Evolutionary conservation across 2,329 filamentous ascomycete genomes (phyloP).

Genomic region (Colletotrichum shisoi): DNA sequence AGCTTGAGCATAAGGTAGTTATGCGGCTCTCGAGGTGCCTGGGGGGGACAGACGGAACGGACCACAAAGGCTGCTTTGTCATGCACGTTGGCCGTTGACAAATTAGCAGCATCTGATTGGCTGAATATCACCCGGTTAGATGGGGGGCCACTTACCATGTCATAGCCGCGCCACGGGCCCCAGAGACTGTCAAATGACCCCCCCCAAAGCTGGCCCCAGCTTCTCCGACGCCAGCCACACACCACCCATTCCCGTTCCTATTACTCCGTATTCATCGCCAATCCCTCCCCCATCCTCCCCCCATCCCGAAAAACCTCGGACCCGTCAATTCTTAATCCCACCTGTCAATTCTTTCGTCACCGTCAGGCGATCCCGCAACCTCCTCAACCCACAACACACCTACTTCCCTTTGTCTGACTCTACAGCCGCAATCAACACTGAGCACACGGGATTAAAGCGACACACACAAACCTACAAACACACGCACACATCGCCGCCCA

Average conservation of each 20-base stretch:
- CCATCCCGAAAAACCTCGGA: constrained; percentile 30
- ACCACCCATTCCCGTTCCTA: background rate
- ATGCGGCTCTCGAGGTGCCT: constrained; percentile 3
- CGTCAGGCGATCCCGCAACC: constrained; percentile 3
- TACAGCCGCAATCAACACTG: background rate
- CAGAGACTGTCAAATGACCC: constrained; percentile 33
- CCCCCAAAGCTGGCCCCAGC: constrained; percentile 25
- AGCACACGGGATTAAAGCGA: background rate
- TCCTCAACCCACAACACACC: background rate
- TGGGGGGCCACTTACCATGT: constrained; percentile 25
- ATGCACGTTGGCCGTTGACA: constrained; percentile 24
- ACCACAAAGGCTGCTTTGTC: constrained; percentile 31
- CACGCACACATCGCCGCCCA: background rate
- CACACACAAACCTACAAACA: background rate
- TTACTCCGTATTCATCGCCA: constrained; percentile 11
- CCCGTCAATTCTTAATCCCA: constrained; percentile 16
- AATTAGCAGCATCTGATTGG: constrained; percentile 35
- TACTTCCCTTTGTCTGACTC: background rate
- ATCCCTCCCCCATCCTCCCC: constrained; percentile 13
- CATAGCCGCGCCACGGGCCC: constrained; percentile 38
- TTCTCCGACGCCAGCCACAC: constrained; percentile 27
- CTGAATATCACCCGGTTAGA: background rate
- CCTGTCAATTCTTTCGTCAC: constrained; percentile 11
- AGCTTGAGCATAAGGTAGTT: background rate
- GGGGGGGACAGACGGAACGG: too few species aligned